Percentiles rank a stretch among this genome's conserved stretches.
phyloP scores from a whole-genome alignment of 163 green algal genomes.

The Chloroidium sp. region DNA sequence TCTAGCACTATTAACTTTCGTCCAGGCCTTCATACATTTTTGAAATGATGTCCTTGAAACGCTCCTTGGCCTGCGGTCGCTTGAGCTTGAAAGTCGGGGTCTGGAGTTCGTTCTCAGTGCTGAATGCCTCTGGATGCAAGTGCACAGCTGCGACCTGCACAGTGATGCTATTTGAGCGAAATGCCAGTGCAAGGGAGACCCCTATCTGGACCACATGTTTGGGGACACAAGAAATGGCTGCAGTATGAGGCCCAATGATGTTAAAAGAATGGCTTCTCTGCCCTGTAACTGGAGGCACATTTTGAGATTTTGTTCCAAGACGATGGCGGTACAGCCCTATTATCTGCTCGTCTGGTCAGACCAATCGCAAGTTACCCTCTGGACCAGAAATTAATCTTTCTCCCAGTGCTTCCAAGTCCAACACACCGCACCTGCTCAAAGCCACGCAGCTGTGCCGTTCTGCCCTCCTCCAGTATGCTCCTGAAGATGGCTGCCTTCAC shows the following conservation, averaged over 20 bases:
- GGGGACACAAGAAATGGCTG: too few relatives aligned
- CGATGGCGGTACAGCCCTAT: too few relatives aligned
- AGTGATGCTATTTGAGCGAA: not conserved
- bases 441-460: conserved; percentile 72
- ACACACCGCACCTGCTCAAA: conserved; percentile 74
- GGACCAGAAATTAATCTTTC: too few relatives aligned
- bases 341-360: too few relatives aligned
- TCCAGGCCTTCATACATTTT: conserved; percentile 44
- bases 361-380: too few relatives aligned
- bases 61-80: conserved; percentile 51
- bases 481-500: conserved; percentile 61
- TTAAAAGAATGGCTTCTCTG: too few relatives aligned
- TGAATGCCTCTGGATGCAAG: conserved; percentile 74
- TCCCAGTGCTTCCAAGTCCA: too few relatives aligned
- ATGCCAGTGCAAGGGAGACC: too few relatives aligned
- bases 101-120: conserved; percentile 86
- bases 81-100: conserved; percentile 99
- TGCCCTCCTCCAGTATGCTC: conserved; percentile 75
- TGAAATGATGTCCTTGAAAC: conserved; percentile 53
- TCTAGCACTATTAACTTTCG: not conserved
- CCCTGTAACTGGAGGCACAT: too few relatives aligned
- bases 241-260: too few relatives aligned
- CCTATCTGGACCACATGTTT: too few relatives aligned
- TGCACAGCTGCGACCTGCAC: conserved; percentile 68
- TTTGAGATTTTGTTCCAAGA: too few relatives aligned